Conservation (phyloP, 2,329 filamentous ascomycete species). For the Daldinia sp. region DNA sequence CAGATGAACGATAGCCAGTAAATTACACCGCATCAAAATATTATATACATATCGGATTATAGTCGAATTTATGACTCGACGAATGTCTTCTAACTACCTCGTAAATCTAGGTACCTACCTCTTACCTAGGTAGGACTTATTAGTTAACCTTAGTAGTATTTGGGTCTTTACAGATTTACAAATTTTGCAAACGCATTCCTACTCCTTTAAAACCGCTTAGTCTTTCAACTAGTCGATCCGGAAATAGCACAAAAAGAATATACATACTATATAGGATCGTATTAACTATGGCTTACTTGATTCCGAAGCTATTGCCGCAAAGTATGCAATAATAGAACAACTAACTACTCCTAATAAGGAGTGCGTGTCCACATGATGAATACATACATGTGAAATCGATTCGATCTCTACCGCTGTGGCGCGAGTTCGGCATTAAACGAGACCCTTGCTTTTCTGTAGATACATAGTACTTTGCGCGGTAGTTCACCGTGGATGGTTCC, state of each 20-base stretch:
- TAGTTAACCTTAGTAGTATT: too few relatives aligned
- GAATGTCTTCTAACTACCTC: background rate
- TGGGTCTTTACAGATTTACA: too few relatives aligned
- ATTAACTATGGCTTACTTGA: slow-evolving; percentile 20
- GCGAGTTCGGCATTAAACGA: slow-evolving; percentile 23
- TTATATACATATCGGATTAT: slow-evolving; percentile 15
- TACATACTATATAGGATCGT: slow-evolving; percentile 6
- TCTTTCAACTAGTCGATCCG: background rate
- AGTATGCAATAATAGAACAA: slow-evolving; percentile 5
- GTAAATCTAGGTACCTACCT: background rate
- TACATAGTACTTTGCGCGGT: slow-evolving; percentile 6
- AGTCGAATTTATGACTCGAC: slow-evolving; percentile 18
- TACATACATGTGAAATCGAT: background rate
- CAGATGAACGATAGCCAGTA: slow-evolving; percentile 24
- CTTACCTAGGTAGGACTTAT: too few relatives aligned
- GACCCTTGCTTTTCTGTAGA: slow-evolving; percentile 21
- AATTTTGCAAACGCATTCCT: too few relatives aligned
- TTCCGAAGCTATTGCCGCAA: background rate
- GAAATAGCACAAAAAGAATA: background rate
- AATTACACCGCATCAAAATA: slow-evolving; percentile 24
- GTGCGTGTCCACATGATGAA: background rate
- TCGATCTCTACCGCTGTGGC: slow-evolving; percentile 20
- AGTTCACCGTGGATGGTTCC: background rate
- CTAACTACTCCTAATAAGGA: background rate
- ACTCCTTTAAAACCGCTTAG: background rate